Conservation (phyloP, 1,284 basidiomycete genomes). For the Lignosus rhinocerotis region DNA sequence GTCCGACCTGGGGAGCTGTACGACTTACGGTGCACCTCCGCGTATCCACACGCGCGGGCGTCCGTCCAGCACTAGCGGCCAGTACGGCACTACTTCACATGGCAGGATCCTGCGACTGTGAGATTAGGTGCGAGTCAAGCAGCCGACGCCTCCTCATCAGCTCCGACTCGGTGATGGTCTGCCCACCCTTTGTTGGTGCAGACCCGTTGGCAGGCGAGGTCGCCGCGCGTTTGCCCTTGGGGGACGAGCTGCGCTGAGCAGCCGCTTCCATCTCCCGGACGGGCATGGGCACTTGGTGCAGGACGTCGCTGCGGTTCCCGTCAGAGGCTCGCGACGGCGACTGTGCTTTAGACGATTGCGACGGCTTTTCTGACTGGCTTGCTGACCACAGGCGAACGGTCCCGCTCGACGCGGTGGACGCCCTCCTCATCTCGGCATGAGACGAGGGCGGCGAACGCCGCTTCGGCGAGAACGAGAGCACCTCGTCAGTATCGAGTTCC, state of each 20-base stretch:
- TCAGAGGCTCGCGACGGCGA: neutral
- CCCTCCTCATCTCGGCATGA: conserved; percentile 17
- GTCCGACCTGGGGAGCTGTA: neutral
- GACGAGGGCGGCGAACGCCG: conserved; percentile 45
- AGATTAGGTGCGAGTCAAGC: conserved; percentile 61
- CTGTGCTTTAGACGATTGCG: neutral
- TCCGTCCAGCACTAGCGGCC: conserved; percentile 5
- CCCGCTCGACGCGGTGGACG: conserved; percentile 11
- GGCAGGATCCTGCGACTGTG: conserved; percentile 18
- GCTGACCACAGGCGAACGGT: conserved; percentile 20
- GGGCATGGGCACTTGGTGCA: conserved; percentile 13
- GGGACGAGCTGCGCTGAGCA: neutral
- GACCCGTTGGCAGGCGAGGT: neutral
- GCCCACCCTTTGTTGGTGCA: conserved; percentile 43
- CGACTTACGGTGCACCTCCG: neutral
- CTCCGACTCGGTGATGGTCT: conserved; percentile 76
- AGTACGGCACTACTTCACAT: conserved; percentile 7
- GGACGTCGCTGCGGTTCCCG: conserved; percentile 13
- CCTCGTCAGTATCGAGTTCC: conserved; percentile 57
- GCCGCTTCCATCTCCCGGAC: neutral
- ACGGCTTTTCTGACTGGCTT: neutral
- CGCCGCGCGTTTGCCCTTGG: neutral
- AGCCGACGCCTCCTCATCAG: conserved; percentile 75
- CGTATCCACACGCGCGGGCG: neutral
- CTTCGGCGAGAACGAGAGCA: conserved; percentile 70